These are phyloP conservation scores for Mycena amicta DNA, from an alignment of 768 basidiomycete genomes.

Conservation along the genomic window DNA sequence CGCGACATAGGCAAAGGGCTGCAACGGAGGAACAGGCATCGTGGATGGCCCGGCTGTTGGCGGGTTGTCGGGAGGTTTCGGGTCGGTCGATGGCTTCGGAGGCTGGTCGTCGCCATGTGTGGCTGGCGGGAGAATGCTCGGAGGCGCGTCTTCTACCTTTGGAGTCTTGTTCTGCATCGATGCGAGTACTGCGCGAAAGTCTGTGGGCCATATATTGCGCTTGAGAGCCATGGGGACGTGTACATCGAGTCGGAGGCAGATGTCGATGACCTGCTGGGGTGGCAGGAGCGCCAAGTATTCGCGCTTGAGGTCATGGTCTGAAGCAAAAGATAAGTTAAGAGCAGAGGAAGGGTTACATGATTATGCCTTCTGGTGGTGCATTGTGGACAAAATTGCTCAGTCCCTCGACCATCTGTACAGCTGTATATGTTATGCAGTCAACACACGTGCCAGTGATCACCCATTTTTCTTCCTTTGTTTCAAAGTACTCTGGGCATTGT, in stretches of 20 bases:
- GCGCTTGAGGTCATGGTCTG: constrained; percentile 67
- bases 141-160: constrained; percentile 19
- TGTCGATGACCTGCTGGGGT: constrained; percentile 74
- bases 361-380: constrained; percentile 18
- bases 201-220: constrained; percentile 71
- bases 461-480: too few relatives aligned
- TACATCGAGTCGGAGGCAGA: constrained; percentile 72
- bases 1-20: constrained; percentile 53
- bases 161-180: constrained; percentile 44
- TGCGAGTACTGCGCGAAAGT: constrained; percentile 66
- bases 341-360: not conserved
- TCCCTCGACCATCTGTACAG: not conserved
- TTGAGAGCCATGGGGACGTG: constrained; percentile 68
- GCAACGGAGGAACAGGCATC: constrained; percentile 49
- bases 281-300: constrained; percentile 71
- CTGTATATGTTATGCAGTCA: too few relatives aligned
- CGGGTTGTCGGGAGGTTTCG: constrained; percentile 30
- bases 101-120: constrained; percentile 4
- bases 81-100: constrained; percentile 23
- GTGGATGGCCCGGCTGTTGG: constrained; percentile 25
- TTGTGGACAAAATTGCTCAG: constrained; percentile 2
- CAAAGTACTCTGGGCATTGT: too few relatives aligned
- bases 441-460: too few relatives aligned
- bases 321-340: not conserved
- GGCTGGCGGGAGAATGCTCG: constrained; percentile 9